These are phyloP conservation scores for Colletotrichum sp. DNA, from an alignment of 2,329 filamentous ascomycete genomes.

Conservation along the genomic window DNA sequence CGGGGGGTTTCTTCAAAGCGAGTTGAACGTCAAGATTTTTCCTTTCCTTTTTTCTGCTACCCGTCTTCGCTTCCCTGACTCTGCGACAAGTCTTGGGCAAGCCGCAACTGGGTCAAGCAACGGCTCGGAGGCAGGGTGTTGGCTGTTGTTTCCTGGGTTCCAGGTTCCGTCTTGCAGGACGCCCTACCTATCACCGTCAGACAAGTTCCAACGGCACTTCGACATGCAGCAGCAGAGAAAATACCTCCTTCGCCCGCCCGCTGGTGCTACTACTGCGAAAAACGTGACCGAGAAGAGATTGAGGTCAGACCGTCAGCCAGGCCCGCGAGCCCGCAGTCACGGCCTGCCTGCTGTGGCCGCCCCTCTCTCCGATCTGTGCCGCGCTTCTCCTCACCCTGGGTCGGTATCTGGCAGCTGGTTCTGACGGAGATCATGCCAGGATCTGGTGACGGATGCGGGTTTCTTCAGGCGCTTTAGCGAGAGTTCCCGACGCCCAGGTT, in stretches of 20 bases:
- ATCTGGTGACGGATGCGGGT: slow-evolving; percentile 18
- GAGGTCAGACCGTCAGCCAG: neutral
- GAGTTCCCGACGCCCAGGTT: slow-evolving; percentile 19
- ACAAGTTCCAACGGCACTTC: neutral
- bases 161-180: neutral
- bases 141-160: neutral
- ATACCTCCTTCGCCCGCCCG: neutral
- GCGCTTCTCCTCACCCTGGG: slow-evolving; percentile 7
- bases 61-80: neutral
- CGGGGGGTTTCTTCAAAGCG: neutral
- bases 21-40: neutral
- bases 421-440: slow-evolving; percentile 18
- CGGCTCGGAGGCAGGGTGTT: neutral
- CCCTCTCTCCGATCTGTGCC: slow-evolving; percentile 17
- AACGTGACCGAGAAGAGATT: neutral
- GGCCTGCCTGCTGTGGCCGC: neutral
- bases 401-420: slow-evolving; percentile 14
- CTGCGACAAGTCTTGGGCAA: neutral
- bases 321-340: neutral
- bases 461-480: slow-evolving; percentile 16
- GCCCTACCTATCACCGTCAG: neutral
- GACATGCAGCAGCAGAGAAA: neutral
- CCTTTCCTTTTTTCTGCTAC: neutral
- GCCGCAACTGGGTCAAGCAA: neutral
- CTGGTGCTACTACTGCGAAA: neutral